phyloP scores from a whole-genome alignment of 306 rosid species.

The Comarum palustre region DNA sequence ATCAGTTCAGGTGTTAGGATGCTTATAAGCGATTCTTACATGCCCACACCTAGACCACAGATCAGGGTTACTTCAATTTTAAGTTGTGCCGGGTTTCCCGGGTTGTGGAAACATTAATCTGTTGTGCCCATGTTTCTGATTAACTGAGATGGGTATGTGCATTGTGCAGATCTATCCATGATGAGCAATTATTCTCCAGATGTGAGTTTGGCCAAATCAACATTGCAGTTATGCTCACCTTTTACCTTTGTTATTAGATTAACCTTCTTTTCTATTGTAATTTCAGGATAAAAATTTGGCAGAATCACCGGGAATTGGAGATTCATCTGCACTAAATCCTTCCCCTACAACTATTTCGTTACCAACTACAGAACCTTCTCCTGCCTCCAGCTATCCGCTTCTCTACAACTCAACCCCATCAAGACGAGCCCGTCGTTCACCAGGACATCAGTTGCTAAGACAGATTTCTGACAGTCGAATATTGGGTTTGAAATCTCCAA shows the following conservation, averaged over 20 bases:
- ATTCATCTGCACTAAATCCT: slow-evolving; percentile 47
- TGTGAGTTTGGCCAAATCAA: slow-evolving; percentile 44
- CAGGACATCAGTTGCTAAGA: slow-evolving; percentile 62
- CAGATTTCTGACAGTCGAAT: slow-evolving; percentile 80
- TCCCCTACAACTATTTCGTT: slow-evolving; percentile 56
- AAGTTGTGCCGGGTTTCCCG: too few relatives aligned
- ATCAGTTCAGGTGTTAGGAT: neutral
- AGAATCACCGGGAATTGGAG: slow-evolving; percentile 53
- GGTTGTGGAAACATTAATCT: neutral
- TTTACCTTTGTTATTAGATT: slow-evolving; percentile 10
- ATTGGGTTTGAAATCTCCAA: slow-evolving; percentile 69
- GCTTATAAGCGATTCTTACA: neutral
- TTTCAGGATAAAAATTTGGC: slow-evolving; percentile 50
- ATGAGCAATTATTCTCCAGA: slow-evolving; percentile 48
- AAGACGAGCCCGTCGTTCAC: slow-evolving; percentile 70
- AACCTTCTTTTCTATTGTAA: slow-evolving; percentile 23
- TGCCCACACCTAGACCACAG: neutral
- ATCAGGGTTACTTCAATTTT: neutral
- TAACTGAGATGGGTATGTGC: slow-evolving; percentile 36
- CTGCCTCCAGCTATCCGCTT: slow-evolving; percentile 38
- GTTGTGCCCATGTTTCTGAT: slow-evolving; percentile 22
- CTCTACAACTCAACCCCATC: slow-evolving; percentile 59
- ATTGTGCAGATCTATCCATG: slow-evolving; percentile 45
- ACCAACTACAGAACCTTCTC: slow-evolving; percentile 48
- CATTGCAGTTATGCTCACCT: slow-evolving; percentile 22